phyloP scores from a whole-genome alignment of 768 basidiomycete genomes.

The Podaxis sp. region DNA sequence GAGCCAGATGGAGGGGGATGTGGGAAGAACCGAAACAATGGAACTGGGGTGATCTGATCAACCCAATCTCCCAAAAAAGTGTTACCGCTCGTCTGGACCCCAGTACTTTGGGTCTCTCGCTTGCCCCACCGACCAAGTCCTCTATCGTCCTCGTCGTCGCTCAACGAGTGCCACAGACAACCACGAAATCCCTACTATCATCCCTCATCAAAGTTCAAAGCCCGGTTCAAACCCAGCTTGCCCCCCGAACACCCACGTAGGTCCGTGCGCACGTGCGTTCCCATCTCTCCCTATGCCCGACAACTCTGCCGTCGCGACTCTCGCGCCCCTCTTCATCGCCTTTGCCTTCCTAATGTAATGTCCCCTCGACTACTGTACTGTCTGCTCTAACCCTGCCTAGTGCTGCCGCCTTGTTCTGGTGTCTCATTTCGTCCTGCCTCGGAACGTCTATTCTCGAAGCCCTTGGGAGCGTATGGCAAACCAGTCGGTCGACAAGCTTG shows the following conservation, averaged over 20 bases:
- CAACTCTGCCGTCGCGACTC: constrained; percentile 9
- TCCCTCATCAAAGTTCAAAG: constrained; percentile 16
- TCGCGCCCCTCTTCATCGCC: constrained; percentile 43
- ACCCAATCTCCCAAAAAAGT: constrained; percentile 31
- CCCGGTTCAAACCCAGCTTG: constrained; percentile 24
- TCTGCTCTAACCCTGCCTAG: constrained; percentile 18
- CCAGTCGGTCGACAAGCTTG: neutral
- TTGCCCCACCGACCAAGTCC: too few species aligned
- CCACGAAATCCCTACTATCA: neutral
- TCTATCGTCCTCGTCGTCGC: too few species aligned
- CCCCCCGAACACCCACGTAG: neutral
- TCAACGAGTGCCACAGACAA: too few species aligned
- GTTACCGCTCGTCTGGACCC: constrained; percentile 33
- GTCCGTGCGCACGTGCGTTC: neutral
- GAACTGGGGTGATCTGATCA: constrained; percentile 36
- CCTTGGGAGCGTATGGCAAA: constrained; percentile 34
- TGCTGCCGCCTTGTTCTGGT: constrained; percentile 55
- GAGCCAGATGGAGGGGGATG: constrained; percentile 24
- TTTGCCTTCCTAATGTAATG: constrained; percentile 51
- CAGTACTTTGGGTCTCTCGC: constrained; percentile 18
- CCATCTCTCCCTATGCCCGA: constrained; percentile 2
- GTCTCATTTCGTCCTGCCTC: constrained; percentile 66
- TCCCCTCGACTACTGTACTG: constrained; percentile 1
- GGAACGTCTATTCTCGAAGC: constrained; percentile 48
- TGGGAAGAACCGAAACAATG: constrained; percentile 43